phyloP scores from a whole-genome alignment of 2,329 filamentous ascomycete species.

The Exophiala lecanii-corni region DNA sequence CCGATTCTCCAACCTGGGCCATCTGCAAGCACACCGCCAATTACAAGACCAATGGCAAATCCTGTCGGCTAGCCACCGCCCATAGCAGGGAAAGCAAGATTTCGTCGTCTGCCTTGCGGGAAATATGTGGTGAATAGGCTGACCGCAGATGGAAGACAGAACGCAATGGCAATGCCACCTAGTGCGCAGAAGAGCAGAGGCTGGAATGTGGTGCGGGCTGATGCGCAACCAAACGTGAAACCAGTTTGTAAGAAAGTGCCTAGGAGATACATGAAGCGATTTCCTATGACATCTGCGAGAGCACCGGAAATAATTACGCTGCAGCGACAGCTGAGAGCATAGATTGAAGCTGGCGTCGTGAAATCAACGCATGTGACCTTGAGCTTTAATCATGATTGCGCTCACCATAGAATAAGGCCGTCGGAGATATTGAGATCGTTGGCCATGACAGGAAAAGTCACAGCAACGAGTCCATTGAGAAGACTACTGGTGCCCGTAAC shows the following conservation, averaged over 20 bases:
- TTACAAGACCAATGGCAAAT: slow-evolving; percentile 47
- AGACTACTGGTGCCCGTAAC: too few relatives aligned
- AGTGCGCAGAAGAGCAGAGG: slow-evolving; percentile 46
- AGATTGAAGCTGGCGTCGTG: slow-evolving; percentile 35
- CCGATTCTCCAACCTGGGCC: slow-evolving; percentile 49
- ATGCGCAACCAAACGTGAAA: slow-evolving; percentile 44
- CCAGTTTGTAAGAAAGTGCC: slow-evolving; percentile 43
- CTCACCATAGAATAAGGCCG: too few relatives aligned
- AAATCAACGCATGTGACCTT: too few relatives aligned
- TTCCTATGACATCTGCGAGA: slow-evolving; percentile 49
- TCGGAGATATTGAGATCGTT: too few relatives aligned
- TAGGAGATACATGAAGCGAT: slow-evolving; percentile 42
- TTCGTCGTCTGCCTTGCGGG: slow-evolving; percentile 43
- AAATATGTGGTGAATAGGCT: slow-evolving; percentile 47
- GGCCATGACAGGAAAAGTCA: too few relatives aligned
- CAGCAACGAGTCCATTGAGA: too few relatives aligned
- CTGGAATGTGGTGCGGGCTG: slow-evolving; percentile 37
- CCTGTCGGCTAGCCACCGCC: slow-evolving; percentile 51
- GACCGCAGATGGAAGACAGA: slow-evolving; percentile 48
- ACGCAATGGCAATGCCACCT: slow-evolving; percentile 43
- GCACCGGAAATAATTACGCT: slow-evolving; percentile 49
- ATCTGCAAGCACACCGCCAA: slow-evolving; percentile 48
- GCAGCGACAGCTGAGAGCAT: slow-evolving; percentile 44
- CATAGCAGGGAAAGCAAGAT: slow-evolving; percentile 50
- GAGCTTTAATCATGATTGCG: too few relatives aligned